Evolutionary conservation across 176 grass and related monocot genomes (phyloP), one percentile per base, ranked within the genome.

Genomic region (Carex parvula): DNA sequence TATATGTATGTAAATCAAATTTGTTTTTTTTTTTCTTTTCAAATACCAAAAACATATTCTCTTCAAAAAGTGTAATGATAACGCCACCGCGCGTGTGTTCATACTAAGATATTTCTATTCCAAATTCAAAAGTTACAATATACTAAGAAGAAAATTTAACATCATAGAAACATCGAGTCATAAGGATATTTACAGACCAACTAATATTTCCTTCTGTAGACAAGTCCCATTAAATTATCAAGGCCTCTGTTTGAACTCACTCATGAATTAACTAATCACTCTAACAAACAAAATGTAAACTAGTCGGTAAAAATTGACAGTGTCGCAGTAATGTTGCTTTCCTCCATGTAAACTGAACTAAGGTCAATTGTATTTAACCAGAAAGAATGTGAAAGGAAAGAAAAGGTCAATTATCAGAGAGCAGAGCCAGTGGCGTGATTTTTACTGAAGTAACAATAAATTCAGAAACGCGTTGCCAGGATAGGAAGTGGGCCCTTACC

Each of bases 391-490:
- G 73, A 77, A 11, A 20, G 70, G 42, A 24, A 50, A 55, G 22
- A 55, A 76, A 78, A 78, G 73, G 73, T 78, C 73, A 78, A n/a
- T n/a, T n/a, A n/a, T n/a, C n/a, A n/a, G n/a, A 78, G 13, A 57
- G 5, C 52, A 78, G 48, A 56, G 53, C 46, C 52, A 78, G 29
- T 57, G 52, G 73, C 52, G 73, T 78, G 26, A 57, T 78, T 33
- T 78, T 78, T 78, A 78, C 73, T 57, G 73, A 57, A 78, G 73
- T 75, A 78, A 78, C 73, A 78, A 35, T 78, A 56, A 78, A 57
- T 33, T 18, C 73, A 78, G 24, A 55, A 57, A 78, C 52, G 73
- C 52, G 73, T 57, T 56, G 73, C 56, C 73, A 78, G 73, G 73
- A 78, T 33, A 57, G 53, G 15, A 52, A 33, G 50, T 78, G 73